Evolutionary conservation across 169 alveolate genomes (phyloP).

Genomic region (Cryptosporidium ryanae): DNA sequence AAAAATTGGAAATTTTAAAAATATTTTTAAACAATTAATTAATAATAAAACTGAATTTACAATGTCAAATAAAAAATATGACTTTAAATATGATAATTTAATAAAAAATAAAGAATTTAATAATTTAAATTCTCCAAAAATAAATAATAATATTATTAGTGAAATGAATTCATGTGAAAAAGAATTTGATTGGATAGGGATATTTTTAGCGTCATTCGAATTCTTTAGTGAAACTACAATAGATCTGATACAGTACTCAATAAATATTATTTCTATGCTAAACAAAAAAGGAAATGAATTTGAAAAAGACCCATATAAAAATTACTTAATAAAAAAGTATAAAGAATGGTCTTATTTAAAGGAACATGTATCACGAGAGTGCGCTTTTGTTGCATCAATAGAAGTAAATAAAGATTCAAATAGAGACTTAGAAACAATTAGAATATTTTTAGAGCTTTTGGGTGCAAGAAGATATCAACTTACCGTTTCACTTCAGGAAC

Average conservation of each 20-base stretch:
- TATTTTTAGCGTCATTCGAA: slow-evolving; percentile 64
- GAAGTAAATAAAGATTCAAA: slow-evolving; percentile 47
- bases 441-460: slow-evolving; percentile 49
- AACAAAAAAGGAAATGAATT: neutral
- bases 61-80: slow-evolving; percentile 14
- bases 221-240: slow-evolving; percentile 63
- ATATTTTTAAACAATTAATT: slow-evolving; percentile 46
- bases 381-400: slow-evolving; percentile 70
- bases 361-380: slow-evolving; percentile 69
- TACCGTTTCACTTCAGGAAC: slow-evolving; percentile 30
- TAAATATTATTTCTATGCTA: slow-evolving; percentile 5
- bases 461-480: slow-evolving; percentile 74
- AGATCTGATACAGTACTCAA: slow-evolving; percentile 40
- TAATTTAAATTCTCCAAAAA: neutral
- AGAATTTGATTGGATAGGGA: slow-evolving; percentile 62
- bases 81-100: neutral
- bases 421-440: slow-evolving; percentile 30
- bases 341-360: slow-evolving; percentile 70
- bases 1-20: slow-evolving; percentile 11
- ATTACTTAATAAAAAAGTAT: slow-evolving; percentile 33
- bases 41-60: slow-evolving; percentile 36
- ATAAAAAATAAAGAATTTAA: neutral
- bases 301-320: neutral
- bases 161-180: neutral
- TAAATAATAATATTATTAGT: neutral